A percentile compares a stretch with the other conserved stretches of the same genome.
phyloP scores from a whole-genome alignment of 129 eudicot genomes.

The Cynara cardunculus region DNA sequence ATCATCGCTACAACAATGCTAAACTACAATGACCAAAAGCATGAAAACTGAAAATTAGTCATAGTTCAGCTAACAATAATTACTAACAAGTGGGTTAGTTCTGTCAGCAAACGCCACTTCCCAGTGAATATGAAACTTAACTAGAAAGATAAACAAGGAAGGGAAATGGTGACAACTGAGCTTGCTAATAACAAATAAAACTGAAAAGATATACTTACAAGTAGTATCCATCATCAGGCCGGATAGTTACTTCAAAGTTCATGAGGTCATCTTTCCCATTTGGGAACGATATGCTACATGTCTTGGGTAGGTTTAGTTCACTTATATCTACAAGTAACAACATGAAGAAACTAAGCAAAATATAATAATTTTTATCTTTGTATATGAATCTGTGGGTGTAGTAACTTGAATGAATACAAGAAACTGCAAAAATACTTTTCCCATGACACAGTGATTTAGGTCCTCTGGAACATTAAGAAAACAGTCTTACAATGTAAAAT shows the following conservation, averaged over 20 bases:
- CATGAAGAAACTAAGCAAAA: constrained; percentile 13
- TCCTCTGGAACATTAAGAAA: background rate
- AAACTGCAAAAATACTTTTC: background rate
- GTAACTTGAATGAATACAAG: background rate
- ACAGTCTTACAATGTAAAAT: background rate
- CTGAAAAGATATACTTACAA: constrained; percentile 41
- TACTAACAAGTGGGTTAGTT: background rate
- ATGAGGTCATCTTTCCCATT: constrained; percentile 87
- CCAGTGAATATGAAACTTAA: background rate
- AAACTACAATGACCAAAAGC: background rate
- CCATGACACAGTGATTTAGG: background rate
- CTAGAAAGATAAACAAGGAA: background rate
- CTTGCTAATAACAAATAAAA: background rate
- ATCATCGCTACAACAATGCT: background rate
- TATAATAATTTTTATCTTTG: background rate
- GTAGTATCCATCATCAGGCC: constrained; percentile 89
- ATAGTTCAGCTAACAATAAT: background rate
- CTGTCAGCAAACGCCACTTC: background rate
- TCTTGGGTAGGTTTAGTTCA: constrained; percentile 75
- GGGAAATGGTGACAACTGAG: background rate
- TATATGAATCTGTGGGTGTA: background rate
- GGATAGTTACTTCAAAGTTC: constrained; percentile 91
- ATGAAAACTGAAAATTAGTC: constrained; percentile 1
- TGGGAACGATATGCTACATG: constrained; percentile 69
- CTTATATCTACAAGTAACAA: constrained; percentile 56